Conservation (phyloP, 148 eudicot genomes). For the Talinum fruticosum region DNA sequence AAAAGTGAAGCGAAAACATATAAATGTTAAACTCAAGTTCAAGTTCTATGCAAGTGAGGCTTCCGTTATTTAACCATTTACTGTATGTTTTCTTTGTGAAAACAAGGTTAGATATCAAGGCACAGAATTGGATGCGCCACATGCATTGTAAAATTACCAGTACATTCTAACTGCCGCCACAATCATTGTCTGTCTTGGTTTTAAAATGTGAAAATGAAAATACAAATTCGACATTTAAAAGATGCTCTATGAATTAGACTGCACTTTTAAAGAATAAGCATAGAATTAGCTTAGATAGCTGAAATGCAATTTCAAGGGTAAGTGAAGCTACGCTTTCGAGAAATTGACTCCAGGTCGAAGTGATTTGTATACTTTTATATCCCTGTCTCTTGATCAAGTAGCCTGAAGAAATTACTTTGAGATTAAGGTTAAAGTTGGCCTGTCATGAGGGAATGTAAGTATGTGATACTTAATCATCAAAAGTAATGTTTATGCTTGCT, state of each 20-base stretch:
- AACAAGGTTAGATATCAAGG: background rate
- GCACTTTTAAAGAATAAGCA: background rate
- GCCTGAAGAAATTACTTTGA: background rate
- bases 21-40: background rate
- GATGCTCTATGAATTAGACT: background rate
- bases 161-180: background rate
- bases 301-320: background rate
- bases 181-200: background rate
- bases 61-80: background rate
- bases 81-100: background rate
- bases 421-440: background rate
- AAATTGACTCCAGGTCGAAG: background rate
- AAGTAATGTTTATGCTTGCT: background rate
- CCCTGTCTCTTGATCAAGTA: too few species aligned
- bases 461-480: background rate
- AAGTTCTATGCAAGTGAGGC: background rate
- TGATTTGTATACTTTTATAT: background rate
- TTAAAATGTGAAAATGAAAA: background rate
- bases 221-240: background rate
- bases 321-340: background rate
- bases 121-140: background rate
- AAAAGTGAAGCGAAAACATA: background rate
- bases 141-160: background rate
- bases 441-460: background rate
- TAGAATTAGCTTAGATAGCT: background rate